phyloP scores from a whole-genome alignment of 164 flowering plant species.

The Vitis labrusca region DNA sequence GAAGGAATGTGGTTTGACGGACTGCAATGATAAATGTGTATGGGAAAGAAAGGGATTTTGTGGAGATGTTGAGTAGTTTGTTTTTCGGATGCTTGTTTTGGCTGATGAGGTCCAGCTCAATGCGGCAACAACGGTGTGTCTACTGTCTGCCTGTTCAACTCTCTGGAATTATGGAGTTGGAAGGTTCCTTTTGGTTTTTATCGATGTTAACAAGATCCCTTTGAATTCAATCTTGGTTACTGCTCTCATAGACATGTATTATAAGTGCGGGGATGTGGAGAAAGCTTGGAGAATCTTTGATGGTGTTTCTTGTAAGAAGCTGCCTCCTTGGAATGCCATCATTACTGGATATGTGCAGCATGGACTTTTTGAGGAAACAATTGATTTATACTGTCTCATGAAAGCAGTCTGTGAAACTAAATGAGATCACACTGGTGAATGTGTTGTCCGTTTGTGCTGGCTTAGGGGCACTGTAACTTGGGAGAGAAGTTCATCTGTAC shows the following conservation, averaged over 20 bases:
- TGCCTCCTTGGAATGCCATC: constrained; percentile 18
- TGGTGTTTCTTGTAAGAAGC: constrained; percentile 17
- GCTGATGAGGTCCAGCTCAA: constrained; percentile 29
- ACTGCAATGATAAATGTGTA: no score
- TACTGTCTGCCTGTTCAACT: constrained; percentile 34
- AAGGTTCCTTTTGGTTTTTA: constrained; percentile 31
- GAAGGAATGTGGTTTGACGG: no score
- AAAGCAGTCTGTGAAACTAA: constrained; percentile 7
- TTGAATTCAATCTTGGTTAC: constrained; percentile 23
- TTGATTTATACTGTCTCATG: background rate
- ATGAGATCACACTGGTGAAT: constrained; percentile 20
- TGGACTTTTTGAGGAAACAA: constrained; percentile 13
- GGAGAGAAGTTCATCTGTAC: no score
- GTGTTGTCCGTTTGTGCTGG: constrained; percentile 22
- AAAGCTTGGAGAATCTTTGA: constrained; percentile 31
- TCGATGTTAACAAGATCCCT: constrained; percentile 33
- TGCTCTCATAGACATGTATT: constrained; percentile 36
- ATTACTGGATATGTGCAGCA: constrained; percentile 14
- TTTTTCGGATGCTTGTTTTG: constrained; percentile 4
- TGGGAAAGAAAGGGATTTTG: no score
- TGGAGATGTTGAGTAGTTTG: no score
- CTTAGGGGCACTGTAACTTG: constrained; percentile 1
- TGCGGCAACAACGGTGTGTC: constrained; percentile 35
- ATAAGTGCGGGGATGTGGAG: constrained; percentile 30
- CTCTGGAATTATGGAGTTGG: constrained; percentile 22